phyloP scores from a whole-genome alignment of 805 yeast species.

The Saccharomycopsis fermentans region DNA sequence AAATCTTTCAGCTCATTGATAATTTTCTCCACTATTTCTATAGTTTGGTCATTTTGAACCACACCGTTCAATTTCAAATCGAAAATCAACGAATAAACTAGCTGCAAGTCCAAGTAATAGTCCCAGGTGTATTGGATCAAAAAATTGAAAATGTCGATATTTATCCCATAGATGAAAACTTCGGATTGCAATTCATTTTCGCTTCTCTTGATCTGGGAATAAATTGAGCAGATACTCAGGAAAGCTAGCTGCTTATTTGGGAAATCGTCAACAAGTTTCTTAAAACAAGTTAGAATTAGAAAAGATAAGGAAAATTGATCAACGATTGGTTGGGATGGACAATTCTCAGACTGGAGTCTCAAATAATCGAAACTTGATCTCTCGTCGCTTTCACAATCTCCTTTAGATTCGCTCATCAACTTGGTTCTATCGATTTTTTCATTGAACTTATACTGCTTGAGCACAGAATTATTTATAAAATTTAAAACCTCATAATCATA shows the following conservation, averaged over 20 bases:
- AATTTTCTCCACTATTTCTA: conserved; percentile 2
- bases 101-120: conserved; percentile 6
- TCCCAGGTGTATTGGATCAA: conserved; percentile 11
- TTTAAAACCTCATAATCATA: conserved; percentile 10
- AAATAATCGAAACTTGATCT: not conserved
- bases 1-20: conserved; percentile 5
- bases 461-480: conserved; percentile 3
- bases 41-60: conserved; percentile 3
- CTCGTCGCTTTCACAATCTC: not conserved
- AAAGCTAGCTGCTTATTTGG: not conserved
- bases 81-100: conserved; percentile 5
- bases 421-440: not conserved
- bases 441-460: not conserved
- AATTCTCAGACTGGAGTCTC: not conserved
- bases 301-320: not conserved
- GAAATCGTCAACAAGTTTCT: not conserved
- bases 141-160: conserved; percentile 14
- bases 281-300: not conserved
- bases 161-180: conserved; percentile 5
- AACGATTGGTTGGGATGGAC: not conserved
- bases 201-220: not conserved
- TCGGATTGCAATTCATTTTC: conserved; percentile 2
- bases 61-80: conserved; percentile 11
- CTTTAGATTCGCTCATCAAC: not conserved
- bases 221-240: not conserved